These are phyloP conservation scores for Botrytis cinerea DNA, from an alignment of 2,329 filamentous ascomycete species.

Conservation along the genomic window DNA sequence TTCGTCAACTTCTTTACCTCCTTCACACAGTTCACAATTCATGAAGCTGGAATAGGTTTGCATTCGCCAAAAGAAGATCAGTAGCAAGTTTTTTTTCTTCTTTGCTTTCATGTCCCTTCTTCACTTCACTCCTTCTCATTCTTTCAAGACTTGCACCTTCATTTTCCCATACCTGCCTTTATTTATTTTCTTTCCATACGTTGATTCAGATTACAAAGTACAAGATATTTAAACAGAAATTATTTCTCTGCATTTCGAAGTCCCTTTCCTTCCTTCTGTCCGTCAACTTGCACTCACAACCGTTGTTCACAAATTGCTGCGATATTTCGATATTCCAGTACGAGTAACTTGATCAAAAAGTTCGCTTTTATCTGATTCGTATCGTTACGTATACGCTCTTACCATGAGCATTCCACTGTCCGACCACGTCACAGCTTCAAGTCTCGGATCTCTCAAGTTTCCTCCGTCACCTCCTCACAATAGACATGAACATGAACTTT, in stretches of 20 bases:
- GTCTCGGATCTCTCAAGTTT: constrained; percentile 17
- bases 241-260: background rate
- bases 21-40: background rate
- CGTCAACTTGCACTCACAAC: background rate
- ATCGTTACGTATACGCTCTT: constrained; percentile 9
- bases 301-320: background rate
- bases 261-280: background rate
- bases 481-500: constrained; percentile 16
- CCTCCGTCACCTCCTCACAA: constrained; percentile 15
- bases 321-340: background rate
- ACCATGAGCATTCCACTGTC: constrained; percentile 20
- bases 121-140: background rate
- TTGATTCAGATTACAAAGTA: background rate
- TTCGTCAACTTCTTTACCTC: background rate
- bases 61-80: constrained; percentile 5
- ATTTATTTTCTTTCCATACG: background rate
- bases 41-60: background rate
- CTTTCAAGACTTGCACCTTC: constrained; percentile 7
- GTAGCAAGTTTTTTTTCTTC: constrained; percentile 5
- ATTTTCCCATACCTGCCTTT: background rate
- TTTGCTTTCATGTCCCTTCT: constrained; percentile 8
- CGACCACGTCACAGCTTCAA: background rate
- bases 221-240: background rate
- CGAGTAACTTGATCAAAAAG: background rate
- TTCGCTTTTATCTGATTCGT: background rate